phyloP scores from a whole-genome alignment of 768 basidiomycete species.

The Pleurotus salmoneostramineus region DNA sequence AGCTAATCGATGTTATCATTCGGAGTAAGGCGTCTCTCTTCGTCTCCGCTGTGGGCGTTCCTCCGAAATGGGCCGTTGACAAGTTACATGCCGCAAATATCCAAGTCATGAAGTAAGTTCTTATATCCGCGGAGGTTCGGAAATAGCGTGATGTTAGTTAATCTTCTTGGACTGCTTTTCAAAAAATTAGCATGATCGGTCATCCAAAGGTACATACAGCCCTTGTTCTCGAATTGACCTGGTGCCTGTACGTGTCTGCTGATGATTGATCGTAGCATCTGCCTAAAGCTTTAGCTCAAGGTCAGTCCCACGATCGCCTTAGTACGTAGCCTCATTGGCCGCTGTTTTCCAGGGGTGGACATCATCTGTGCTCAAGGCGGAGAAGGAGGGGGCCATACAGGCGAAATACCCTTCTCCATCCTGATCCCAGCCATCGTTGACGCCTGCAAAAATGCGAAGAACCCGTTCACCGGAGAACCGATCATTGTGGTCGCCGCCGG shows the following conservation, averaged over 20 bases:
- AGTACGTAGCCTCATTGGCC: neutral
- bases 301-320: constrained; percentile 20
- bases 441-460: constrained; percentile 58
- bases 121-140: neutral
- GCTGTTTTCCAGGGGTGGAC: constrained; percentile 58
- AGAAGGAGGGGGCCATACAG: constrained; percentile 88
- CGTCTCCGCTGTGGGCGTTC: constrained; percentile 82
- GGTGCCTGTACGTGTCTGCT: neutral
- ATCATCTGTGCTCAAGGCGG: constrained; percentile 87
- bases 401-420: constrained; percentile 76
- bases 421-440: constrained; percentile 83
- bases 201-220: constrained; percentile 62
- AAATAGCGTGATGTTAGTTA: constrained; percentile 4
- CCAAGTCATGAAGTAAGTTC: constrained; percentile 77
- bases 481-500: constrained; percentile 81
- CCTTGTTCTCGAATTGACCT: constrained; percentile 4
- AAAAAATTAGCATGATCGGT: constrained; percentile 63
- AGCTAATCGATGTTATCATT: constrained; percentile 78
- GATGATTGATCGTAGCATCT: constrained; percentile 47
- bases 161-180: neutral
- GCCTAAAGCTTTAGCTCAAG: constrained; percentile 68
- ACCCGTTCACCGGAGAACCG: constrained; percentile 76
- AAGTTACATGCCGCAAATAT: constrained; percentile 77
- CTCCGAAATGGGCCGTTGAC: constrained; percentile 72
- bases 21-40: constrained; percentile 69